phyloP scores from a whole-genome alignment of 768 basidiomycete species.

The Boletus tylopilopsis region DNA sequence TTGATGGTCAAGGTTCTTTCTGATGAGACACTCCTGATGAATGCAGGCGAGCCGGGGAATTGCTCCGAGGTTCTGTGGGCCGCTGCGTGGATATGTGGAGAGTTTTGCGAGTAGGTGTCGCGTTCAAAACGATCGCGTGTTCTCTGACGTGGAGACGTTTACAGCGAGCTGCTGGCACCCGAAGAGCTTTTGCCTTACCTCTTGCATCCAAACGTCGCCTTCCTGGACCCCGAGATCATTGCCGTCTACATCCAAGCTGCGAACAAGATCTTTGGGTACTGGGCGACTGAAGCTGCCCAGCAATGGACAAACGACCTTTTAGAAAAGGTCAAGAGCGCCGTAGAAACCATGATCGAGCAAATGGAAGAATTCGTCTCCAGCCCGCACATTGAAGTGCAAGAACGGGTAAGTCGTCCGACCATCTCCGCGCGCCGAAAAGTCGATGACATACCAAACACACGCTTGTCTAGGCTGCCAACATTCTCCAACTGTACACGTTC shows the following conservation, averaged over 20 bases:
- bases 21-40: constrained; percentile 71
- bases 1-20: constrained; percentile 78
- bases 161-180: constrained; percentile 75
- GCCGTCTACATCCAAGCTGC: constrained; percentile 80
- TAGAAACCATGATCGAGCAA: constrained; percentile 58
- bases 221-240: constrained; percentile 59
- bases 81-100: constrained; percentile 95
- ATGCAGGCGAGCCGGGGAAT: constrained; percentile 63
- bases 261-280: constrained; percentile 83
- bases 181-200: constrained; percentile 71
- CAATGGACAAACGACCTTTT: constrained; percentile 75
- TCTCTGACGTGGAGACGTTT: constrained; percentile 6
- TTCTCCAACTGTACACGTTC: constrained; percentile 69
- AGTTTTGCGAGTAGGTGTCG: constrained; percentile 76
- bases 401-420: constrained; percentile 58
- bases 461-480: constrained; percentile 89
- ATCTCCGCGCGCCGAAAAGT: neutral
- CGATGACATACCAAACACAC: neutral
- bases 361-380: constrained; percentile 56
- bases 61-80: constrained; percentile 89
- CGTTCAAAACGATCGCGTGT: neutral
- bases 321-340: constrained; percentile 57
- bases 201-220: constrained; percentile 54
- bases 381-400: constrained; percentile 85
- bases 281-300: constrained; percentile 73